These are phyloP conservation scores for Pichia sp. DNA, from an alignment of 1,139 yeast species.

Conservation along the genomic window DNA sequence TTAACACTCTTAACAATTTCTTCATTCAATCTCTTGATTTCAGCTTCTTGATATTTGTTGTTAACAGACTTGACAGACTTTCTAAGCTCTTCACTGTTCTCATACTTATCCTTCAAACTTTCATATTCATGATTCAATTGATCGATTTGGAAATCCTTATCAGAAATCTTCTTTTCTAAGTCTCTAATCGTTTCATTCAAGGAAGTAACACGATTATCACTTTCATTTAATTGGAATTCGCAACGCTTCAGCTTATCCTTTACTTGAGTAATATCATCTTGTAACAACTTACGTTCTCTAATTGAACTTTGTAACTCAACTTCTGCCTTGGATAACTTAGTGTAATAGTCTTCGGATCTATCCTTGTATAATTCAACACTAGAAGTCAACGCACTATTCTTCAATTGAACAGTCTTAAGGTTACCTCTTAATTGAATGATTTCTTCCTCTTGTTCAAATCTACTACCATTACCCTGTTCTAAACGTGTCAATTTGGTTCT, in stretches of 20 bases:
- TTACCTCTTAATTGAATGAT: conserved; percentile 44
- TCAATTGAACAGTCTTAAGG: conserved; percentile 51
- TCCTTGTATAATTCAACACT: conserved; percentile 62
- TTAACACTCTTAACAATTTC: conserved; percentile 59
- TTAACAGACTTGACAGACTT: conserved; percentile 30
- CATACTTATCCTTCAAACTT: conserved; percentile 34
- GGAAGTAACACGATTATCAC: conserved; percentile 57
- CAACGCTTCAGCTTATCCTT: conserved; percentile 52
- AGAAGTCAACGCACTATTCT: conserved; percentile 50
- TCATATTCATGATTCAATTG: conserved; percentile 46
- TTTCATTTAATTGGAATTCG: conserved; percentile 56
- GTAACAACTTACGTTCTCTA: conserved; percentile 59
- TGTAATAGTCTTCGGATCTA: conserved; percentile 74
- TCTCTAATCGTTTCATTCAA: conserved; percentile 53
- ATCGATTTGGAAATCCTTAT: conserved; percentile 53
- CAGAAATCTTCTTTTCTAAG: conserved; percentile 60
- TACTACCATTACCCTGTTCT: conserved; percentile 26
- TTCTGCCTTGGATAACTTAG: conserved; percentile 78
- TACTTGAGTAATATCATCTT: conserved; percentile 55
- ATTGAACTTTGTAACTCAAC: conserved; percentile 61
- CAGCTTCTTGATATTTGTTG: conserved; percentile 41
- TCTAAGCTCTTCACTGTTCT: conserved; percentile 32
- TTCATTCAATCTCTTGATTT: conserved; percentile 55
- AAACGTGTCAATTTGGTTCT: conserved; percentile 32
- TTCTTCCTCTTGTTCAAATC: conserved; percentile 35